Conservation (phyloP, 306 rosid genomes). For the Datisca glomerata region DNA sequence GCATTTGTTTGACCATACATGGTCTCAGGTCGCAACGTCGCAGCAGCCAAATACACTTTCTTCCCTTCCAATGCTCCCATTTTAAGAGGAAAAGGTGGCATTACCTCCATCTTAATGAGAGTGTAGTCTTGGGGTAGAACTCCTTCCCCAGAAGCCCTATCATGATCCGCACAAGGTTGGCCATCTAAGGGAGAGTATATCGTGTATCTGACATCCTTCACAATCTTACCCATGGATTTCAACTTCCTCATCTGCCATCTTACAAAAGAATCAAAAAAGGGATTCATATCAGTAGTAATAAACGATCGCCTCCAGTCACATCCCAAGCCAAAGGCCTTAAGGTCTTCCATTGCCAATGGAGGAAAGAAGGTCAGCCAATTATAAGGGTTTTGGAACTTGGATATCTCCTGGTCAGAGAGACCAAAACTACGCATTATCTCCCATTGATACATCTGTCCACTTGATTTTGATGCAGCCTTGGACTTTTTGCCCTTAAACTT, state of each 20-base stretch:
- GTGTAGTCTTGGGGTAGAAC: conserved; percentile 97
- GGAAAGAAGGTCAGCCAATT: conserved; percentile 83
- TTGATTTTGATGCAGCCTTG: conserved; percentile 56
- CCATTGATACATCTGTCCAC: conserved; percentile 78
- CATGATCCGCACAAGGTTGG: conserved; percentile 98
- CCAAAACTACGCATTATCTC: conserved; percentile 92
- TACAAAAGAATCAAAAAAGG: conserved; percentile 66
- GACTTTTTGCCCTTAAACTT: conserved; percentile 88
- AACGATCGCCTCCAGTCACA: conserved; percentile 97
- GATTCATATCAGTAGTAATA: conserved; percentile 66
- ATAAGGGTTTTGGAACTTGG: conserved; percentile 68
- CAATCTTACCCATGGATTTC: conserved; percentile 75
- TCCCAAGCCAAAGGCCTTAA: conserved; percentile 82
- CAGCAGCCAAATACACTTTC: conserved; percentile 75
- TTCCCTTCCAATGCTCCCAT: conserved; percentile 57
- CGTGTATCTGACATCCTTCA: conserved; percentile 80
- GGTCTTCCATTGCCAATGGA: conserved; percentile 81
- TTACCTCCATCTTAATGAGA: conserved; percentile 75
- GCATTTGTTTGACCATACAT: conserved; percentile 99
- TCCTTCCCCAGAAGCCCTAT: conserved; percentile 90
- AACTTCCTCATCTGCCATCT: conserved; percentile 94
- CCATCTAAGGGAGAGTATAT: conserved; percentile 87
- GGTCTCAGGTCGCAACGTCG: conserved; percentile 92
- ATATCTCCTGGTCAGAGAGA: conserved; percentile 54
- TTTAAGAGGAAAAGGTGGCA: conserved; percentile 55